phyloP scores from a whole-genome alignment of 164 flowering plant genomes.

The Aristolochia contorta region DNA sequence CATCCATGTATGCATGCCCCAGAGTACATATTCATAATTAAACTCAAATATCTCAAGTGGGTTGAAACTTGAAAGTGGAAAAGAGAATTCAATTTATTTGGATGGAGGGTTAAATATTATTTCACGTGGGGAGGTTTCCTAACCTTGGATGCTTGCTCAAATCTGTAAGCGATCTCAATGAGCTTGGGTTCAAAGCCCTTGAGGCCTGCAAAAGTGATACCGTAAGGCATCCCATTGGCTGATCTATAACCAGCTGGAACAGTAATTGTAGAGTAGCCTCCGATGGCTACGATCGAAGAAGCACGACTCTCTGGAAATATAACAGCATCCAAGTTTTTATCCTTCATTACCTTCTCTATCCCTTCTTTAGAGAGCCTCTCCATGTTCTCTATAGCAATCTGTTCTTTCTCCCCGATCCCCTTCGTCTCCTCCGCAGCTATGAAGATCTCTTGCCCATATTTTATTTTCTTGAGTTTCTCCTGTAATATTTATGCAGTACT shows the following conservation, averaged over 20 bases:
- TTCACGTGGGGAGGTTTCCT: constrained; percentile 31
- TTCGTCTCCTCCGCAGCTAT: constrained; percentile 19
- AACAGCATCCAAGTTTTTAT: constrained; percentile 37
- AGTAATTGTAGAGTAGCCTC: constrained; percentile 42
- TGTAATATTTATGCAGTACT: constrained; percentile 8
- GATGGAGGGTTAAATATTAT: no score
- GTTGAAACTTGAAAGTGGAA: no score
- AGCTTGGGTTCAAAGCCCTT: constrained; percentile 35
- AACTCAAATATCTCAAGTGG: no score
- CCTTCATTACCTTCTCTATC: constrained; percentile 32
- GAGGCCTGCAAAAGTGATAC: constrained; percentile 40
- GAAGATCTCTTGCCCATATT: constrained; percentile 20
- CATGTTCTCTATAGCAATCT: constrained; percentile 16
- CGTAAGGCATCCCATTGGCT: constrained; percentile 32
- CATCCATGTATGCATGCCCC: no score
- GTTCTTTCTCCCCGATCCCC: constrained; percentile 21
- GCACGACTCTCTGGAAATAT: constrained; percentile 17
- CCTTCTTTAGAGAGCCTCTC: constrained; percentile 18
- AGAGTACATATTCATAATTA: no score
- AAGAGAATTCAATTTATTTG: no score
- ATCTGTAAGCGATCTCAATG: constrained; percentile 43
- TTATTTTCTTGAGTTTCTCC: constrained; percentile 23
- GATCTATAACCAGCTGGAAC: constrained; percentile 48
- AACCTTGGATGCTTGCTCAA: constrained; percentile 42
- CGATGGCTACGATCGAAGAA: constrained; percentile 26